A percentile compares a stretch with the other conserved stretches of the same genome.
Conservation (phyloP, 306 rosid genomes). For the Cicer chorassanicum region DNA sequence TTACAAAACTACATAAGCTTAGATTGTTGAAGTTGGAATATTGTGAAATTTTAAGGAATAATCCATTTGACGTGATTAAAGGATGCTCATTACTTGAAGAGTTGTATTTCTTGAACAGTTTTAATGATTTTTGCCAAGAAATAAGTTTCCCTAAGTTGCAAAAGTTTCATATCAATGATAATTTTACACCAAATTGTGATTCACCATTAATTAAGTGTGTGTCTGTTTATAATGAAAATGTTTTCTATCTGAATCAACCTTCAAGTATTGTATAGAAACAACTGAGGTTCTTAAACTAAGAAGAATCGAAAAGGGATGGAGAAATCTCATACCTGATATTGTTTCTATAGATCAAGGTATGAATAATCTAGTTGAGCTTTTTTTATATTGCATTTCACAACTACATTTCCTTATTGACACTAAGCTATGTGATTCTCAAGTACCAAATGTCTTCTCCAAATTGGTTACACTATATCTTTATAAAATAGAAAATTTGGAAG, state of each 20-base stretch:
- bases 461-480: not conserved
- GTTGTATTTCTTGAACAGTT: not conserved
- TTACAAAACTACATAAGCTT: not conserved
- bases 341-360: not conserved
- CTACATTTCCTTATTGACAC: not conserved
- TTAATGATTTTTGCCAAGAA: not conserved
- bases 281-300: not conserved
- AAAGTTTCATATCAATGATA: not conserved
- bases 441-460: not conserved
- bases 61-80: constrained; percentile 34
- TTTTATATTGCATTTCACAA: accelerated
- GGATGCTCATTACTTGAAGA: constrained; percentile 35
- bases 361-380: not conserved
- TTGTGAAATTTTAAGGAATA: not conserved
- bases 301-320: not conserved
- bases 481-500: not conserved
- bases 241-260: not conserved
- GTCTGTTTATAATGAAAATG: accelerated
- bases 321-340: constrained; percentile 34
- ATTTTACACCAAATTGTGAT: accelerated
- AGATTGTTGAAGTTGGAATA: not conserved
- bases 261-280: not conserved
- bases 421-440: not conserved
- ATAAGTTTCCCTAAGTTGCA: not conserved
- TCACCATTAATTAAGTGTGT: not conserved